phyloP scores from a whole-genome alignment of 2,329 filamentous ascomycete species.

The Fusarium foetens region DNA sequence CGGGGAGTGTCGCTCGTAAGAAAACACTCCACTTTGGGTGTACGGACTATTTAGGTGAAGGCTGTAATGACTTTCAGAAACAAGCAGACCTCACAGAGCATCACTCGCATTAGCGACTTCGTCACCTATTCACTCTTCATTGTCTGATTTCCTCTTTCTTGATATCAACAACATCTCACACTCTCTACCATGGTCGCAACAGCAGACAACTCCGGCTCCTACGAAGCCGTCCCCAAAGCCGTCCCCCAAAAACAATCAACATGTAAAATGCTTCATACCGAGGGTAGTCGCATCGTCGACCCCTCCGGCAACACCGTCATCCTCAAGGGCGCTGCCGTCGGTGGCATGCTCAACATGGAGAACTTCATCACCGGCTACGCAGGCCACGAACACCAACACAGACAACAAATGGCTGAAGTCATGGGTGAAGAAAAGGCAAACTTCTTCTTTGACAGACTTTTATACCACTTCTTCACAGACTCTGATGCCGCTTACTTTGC shows the following conservation, averaged over 20 bases:
- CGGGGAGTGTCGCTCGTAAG: conserved; percentile 41
- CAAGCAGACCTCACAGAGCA: not conserved
- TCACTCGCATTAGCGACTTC: no score
- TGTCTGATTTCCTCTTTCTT: accelerated
- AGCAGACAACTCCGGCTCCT: conserved; percentile 8
- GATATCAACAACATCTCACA: not conserved
- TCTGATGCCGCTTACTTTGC: conserved; percentile 68
- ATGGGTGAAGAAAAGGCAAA: conserved; percentile 66
- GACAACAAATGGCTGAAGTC: conserved; percentile 62
- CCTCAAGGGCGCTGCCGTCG: conserved; percentile 51
- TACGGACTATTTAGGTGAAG: conserved; percentile 22
- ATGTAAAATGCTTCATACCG: conserved; percentile 47
- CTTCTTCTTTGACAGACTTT: conserved; percentile 68
- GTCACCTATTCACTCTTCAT: accelerated
- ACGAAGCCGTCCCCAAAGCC: not conserved
- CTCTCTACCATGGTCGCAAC: conserved; percentile 24
- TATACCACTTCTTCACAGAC: conserved; percentile 69
- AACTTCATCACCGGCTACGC: conserved; percentile 73
- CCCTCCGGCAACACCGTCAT: conserved; percentile 56
- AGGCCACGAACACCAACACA: conserved; percentile 66
- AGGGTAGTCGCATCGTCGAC: conserved; percentile 55
- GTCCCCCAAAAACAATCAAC: conserved; percentile 9
- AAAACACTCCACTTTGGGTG: not conserved
- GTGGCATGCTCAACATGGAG: conserved; percentile 59
- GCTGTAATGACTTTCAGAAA: not conserved